phyloP scores from a whole-genome alignment of 495 filamentous ascomycete genomes.

The Thermochaetoides thermophila region DNA sequence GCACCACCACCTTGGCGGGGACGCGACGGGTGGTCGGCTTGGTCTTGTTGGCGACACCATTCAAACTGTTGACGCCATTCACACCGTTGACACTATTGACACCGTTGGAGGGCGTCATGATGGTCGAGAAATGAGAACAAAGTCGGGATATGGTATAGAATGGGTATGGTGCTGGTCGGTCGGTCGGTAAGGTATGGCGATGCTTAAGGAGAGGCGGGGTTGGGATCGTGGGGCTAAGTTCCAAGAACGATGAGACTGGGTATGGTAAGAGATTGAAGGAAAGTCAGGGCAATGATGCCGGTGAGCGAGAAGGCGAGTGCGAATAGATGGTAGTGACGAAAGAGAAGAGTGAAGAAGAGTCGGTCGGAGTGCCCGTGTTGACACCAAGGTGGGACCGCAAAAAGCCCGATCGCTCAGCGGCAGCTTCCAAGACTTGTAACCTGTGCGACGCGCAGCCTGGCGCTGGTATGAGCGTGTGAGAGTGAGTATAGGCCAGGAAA shows the following conservation, averaged over 20 bases:
- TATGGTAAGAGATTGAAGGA: not conserved
- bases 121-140: constrained; percentile 4
- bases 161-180: too few species aligned
- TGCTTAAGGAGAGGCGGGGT: too few species aligned
- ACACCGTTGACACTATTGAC: too few species aligned
- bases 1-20: constrained; percentile 11
- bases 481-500: too few species aligned
- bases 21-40: constrained; percentile 8
- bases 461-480: not conserved
- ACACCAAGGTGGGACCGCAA: too few species aligned
- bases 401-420: constrained; percentile 10
- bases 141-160: too few species aligned
- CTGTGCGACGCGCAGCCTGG: constrained; percentile 12
- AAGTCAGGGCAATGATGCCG: not conserved
- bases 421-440: constrained; percentile 6
- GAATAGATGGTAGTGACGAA: too few species aligned
- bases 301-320: not conserved
- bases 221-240: too few species aligned
- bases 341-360: too few species aligned
- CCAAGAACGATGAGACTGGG: not conserved
- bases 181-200: too few species aligned
- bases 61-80: too few species aligned
- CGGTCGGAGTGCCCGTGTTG: too few species aligned
- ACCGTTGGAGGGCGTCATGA: constrained; percentile 20
- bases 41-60: constrained; percentile 11